A percentile compares a stretch with the other conserved stretches of the same genome.
These are phyloP conservation scores for Ambrosia hybrid DNA, from an alignment of 140 eudicot species.

Conservation along the genomic window DNA sequence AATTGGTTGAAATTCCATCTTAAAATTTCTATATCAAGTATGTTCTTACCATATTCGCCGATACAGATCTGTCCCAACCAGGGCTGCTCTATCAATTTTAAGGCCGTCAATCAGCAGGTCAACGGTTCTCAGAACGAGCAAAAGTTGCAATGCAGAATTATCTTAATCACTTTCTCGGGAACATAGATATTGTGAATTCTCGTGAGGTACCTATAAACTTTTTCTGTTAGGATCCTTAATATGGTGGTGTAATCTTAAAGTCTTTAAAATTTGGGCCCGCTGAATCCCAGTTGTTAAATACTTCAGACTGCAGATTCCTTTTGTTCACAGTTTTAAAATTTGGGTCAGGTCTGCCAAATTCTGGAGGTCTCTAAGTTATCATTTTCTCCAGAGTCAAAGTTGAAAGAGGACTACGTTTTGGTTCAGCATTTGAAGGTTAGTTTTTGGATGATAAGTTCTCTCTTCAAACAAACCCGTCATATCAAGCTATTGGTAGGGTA, in stretches of 20 bases:
- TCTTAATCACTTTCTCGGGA: constrained; percentile 89
- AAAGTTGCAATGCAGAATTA: constrained; percentile 95
- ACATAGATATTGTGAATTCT: constrained; percentile 83
- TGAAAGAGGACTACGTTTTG: constrained; percentile 91
- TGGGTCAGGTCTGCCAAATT: constrained; percentile 87
- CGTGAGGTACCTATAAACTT: constrained; percentile 59
- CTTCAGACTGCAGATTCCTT: constrained; percentile 11
- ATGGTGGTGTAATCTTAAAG: constrained; percentile 11
- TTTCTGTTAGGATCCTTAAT: neutral
- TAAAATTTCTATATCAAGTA: neutral
- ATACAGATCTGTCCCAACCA: constrained; percentile 84
- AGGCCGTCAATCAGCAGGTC: constrained; percentile 77
- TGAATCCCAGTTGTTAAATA: neutral
- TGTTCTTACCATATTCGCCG: constrained; percentile 24
- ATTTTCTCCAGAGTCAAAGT: constrained; percentile 78
- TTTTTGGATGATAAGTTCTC: neutral
- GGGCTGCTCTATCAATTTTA: constrained; percentile 80
- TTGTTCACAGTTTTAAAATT: constrained; percentile 11
- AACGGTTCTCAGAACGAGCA: constrained; percentile 65
- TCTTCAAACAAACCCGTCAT: too few relatives aligned
- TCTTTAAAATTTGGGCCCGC: constrained; percentile 13
- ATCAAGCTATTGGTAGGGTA: too few relatives aligned
- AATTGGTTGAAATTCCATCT: neutral
- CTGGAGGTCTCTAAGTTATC: constrained; percentile 97
- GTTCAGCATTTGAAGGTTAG: constrained; percentile 78